Conservation (phyloP, 208 protist species). For the Acanthamoeba culbertsoni region DNA sequence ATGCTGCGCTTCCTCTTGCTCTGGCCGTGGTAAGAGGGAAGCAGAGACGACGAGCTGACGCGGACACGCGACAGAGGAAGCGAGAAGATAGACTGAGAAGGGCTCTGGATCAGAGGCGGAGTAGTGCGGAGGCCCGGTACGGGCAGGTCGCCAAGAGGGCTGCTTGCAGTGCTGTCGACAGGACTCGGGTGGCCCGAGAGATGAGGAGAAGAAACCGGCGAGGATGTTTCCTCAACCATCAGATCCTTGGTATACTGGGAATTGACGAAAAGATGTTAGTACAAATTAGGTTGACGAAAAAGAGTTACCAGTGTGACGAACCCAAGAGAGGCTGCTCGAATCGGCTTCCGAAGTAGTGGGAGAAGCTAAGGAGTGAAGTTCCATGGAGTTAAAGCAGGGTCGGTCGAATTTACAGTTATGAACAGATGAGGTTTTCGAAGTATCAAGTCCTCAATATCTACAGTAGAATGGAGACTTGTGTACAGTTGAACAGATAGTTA, state of each 20-base stretch:
- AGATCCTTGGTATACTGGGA: conserved; percentile 30
- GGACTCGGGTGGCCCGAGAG: neutral
- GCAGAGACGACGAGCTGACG: neutral
- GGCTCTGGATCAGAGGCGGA: neutral
- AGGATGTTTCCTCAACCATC: conserved; percentile 8
- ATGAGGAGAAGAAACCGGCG: neutral
- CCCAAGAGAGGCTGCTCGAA: too few species aligned
- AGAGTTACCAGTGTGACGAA: too few species aligned
- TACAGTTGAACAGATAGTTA: too few species aligned
- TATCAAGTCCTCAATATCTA: too few species aligned
- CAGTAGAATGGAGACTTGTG: too few species aligned
- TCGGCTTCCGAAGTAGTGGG: too few species aligned
- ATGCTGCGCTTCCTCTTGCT: conserved; percentile 15
- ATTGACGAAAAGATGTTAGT: neutral
- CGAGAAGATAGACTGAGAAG: neutral
- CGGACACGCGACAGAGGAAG: neutral
- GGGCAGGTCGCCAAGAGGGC: neutral
- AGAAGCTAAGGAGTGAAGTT: too few species aligned
- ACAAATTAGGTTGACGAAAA: too few species aligned
- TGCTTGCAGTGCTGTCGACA: neutral
- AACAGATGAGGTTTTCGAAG: too few species aligned
- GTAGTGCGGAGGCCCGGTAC: neutral
- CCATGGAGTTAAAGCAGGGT: too few species aligned
- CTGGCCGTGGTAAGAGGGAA: neutral
- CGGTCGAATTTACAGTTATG: too few species aligned